These are phyloP conservation scores for Sophora flavescens DNA, from an alignment of 306 rosid genomes.

Conservation along the genomic window DNA sequence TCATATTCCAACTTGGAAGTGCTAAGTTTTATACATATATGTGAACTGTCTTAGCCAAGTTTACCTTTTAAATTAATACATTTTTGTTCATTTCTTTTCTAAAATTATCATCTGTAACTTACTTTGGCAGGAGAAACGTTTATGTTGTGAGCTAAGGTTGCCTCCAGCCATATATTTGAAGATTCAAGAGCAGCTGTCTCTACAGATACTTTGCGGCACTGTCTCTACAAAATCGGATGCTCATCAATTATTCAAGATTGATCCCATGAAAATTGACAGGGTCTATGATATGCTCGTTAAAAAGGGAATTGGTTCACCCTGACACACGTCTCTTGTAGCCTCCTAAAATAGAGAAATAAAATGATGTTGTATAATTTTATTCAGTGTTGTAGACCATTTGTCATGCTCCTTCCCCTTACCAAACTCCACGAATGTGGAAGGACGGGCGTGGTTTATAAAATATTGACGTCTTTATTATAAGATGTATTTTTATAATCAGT, in stretches of 20 bases:
- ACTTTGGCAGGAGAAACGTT: constrained; percentile 78
- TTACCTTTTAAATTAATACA: background rate
- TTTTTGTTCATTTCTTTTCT: constrained; percentile 32
- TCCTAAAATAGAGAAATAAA: background rate
- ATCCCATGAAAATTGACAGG: constrained; percentile 70
- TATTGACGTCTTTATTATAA: too few relatives aligned
- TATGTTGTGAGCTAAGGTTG: constrained; percentile 73
- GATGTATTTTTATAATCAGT: too few relatives aligned
- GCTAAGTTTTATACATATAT: too few relatives aligned
- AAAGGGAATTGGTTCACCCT: constrained; percentile 83
- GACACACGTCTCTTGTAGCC: constrained; percentile 42
- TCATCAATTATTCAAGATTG: constrained; percentile 80
- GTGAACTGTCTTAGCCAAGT: background rate
- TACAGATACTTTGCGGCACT: constrained; percentile 69
- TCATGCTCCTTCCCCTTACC: background rate
- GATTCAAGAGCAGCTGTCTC: constrained; percentile 78
- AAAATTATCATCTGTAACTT: constrained; percentile 1
- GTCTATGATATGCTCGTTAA: constrained; percentile 89
- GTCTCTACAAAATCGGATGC: constrained; percentile 76
- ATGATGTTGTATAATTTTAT: background rate
- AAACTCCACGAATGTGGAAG: background rate
- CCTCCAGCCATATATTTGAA: constrained; percentile 70
- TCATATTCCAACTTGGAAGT: background rate
- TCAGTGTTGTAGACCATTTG: background rate
- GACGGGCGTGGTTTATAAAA: background rate